Base-by-base conservation (phyloP, 306 rosid genomes). In the Dicorynia guianensis region DNA sequence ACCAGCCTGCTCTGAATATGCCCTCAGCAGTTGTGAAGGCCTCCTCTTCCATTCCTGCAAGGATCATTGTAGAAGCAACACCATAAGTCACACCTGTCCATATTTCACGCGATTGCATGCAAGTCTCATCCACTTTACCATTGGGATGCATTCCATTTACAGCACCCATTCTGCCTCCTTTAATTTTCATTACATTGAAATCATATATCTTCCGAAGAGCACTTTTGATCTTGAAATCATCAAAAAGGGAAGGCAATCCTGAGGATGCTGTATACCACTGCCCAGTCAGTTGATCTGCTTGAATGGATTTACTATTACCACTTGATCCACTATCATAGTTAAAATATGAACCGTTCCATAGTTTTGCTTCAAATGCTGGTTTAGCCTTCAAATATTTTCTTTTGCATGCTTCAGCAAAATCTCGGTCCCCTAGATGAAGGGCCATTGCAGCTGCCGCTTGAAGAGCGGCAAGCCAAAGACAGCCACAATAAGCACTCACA, bases 371-470 rank as follows among this genome's bases (percentile, higher is more conserved):
- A 86, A 86, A 90, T 52, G 89, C 86, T 8, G 96, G 93, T 80
- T 92, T 95, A 72, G 99, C 97, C 85, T 87, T 89, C 86, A 92
- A 74, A 86, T 69, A 92, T 76, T 83, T 89, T 69, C 96, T 83
- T 82, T 95, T 95, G 89, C 97, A 92, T 72, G 87, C 82, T 79
- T 92, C 97, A 0, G 97, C 97, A 80, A 95, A 95, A 15, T 83
- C 81, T 62, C 14, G 85, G 82, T 92, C 97, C 13, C 96, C 97
- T 3, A 95, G 79, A 68, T 87, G 86, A 83, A 81, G 61, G 78
- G 98, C 98, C 98, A 95, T 95, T 14, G 92, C 93, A 63, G 98
- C 97, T 68, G 98, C 97, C 73, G 98, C 97, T 81, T 95, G 98
- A 63, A 95, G 95, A 58, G 98, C 96, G 34, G 98, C 97, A 73